Conservation (phyloP, 2,329 filamentous ascomycete genomes). For the Uncinocarpus reesii region DNA sequence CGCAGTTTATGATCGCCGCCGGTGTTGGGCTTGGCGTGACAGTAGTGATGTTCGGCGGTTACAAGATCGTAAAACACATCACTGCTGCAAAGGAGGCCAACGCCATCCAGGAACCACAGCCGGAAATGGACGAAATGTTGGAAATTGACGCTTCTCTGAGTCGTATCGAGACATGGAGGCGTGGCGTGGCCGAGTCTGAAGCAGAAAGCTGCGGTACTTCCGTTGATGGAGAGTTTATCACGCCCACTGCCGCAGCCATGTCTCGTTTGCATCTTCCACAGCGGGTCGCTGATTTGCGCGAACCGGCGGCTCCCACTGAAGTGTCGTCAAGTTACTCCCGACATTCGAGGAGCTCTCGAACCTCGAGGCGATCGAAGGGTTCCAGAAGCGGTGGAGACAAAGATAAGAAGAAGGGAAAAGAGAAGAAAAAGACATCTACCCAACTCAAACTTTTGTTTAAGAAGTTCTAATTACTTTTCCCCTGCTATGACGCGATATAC, state of each 20-base stretch:
- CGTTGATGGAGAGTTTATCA: conserved; percentile 57
- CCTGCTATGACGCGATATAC: neutral
- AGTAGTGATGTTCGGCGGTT: conserved; percentile 88
- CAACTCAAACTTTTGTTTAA: conserved; percentile 14
- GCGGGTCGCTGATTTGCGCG: conserved; percentile 24
- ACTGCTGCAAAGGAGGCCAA: conserved; percentile 28
- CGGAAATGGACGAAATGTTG: conserved; percentile 46
- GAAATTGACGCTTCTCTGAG: conserved; percentile 43
- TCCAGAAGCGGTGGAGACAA: conserved; percentile 10
- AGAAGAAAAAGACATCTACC: conserved; percentile 14
- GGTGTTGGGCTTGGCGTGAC: conserved; percentile 87
- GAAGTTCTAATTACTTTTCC: conserved; percentile 4
- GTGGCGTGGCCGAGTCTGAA: conserved; percentile 51
- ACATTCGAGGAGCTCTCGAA: conserved; percentile 13
- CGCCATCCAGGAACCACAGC: conserved; percentile 15
- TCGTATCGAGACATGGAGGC: conserved; percentile 52
- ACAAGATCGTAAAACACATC: conserved; percentile 92
- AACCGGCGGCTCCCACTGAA: conserved; percentile 1
- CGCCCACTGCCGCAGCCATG: conserved; percentile 45
- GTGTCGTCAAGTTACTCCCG: conserved; percentile 10
- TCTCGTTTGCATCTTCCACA: conserved; percentile 31
- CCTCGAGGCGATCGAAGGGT: conserved; percentile 10
- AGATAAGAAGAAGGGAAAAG: conserved; percentile 14
- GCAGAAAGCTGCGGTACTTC: conserved; percentile 47
- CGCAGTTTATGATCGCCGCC: conserved; percentile 88